These are phyloP conservation scores for Rickenella mellea DNA, from an alignment of 768 basidiomycete genomes.

Conservation along the genomic window DNA sequence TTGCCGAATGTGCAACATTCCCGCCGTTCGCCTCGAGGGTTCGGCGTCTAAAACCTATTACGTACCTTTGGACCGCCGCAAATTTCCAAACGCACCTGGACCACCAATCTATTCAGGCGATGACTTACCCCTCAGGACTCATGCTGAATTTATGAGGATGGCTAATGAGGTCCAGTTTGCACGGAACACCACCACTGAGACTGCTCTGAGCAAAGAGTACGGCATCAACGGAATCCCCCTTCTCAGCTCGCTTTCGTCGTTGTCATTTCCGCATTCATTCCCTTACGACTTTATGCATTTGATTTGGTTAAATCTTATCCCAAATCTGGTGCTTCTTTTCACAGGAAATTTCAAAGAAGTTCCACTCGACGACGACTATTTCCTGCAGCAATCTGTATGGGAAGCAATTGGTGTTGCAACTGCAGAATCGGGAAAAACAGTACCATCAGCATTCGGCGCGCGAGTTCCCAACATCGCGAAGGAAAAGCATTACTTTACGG, in stretches of 20 bases:
- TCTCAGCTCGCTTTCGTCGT: conserved; percentile 19
- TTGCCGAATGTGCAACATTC: conserved; percentile 17
- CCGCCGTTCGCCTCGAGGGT: conserved; percentile 8
- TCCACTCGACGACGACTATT: conserved; percentile 10
- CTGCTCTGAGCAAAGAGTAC: conserved; percentile 16
- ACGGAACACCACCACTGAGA: conserved; percentile 9
- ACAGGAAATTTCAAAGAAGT: conserved; percentile 30
- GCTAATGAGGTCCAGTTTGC: conserved; percentile 17
- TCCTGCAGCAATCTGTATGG: conserved; percentile 22
- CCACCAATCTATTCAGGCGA: conserved; percentile 11
- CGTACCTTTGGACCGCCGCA: conserved; percentile 7
- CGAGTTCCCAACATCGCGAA: conserved; percentile 18
- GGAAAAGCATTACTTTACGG: conserved; percentile 19
- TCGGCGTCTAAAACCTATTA: conserved; percentile 4
- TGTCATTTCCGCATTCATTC: conserved; percentile 29
- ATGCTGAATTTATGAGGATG: conserved; percentile 18
- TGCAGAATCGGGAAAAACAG: conserved; percentile 6
- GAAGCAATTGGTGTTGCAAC: conserved; percentile 29
- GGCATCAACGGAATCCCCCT: conserved; percentile 26
- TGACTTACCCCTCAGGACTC: conserved; percentile 25
- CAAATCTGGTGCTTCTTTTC: conserved; percentile 31
- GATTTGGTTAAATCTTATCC: conserved; percentile 33
- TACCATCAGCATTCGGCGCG: conserved; percentile 17
- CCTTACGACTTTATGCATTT: conserved; percentile 45
- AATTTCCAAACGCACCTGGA: conserved; percentile 14